These are phyloP conservation scores for Hanseniaspora mollemarum DNA, from an alignment of 805 yeast species.

Conservation along the genomic window DNA sequence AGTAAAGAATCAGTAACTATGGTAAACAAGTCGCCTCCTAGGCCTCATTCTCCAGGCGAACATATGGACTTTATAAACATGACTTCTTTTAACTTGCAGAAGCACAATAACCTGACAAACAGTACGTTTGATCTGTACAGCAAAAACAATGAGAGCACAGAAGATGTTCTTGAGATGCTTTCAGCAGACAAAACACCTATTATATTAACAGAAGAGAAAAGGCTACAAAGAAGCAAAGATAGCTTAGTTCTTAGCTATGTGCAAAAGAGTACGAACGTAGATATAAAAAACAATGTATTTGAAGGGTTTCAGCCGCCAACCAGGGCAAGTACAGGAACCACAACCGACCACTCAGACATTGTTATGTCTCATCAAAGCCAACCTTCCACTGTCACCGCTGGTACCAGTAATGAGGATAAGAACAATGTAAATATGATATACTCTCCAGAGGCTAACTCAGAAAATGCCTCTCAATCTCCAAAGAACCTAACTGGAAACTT, in stretches of 20 bases:
- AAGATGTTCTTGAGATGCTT: not conserved
- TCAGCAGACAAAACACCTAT: constrained; percentile 1
- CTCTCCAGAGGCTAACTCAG: not conserved
- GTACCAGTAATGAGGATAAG: not conserved
- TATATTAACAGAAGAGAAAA: not conserved
- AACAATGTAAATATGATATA: not conserved
- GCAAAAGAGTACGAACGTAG: not conserved
- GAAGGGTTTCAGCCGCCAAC: not conserved
- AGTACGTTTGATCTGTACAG: constrained; percentile 6
- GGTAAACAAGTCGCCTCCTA: constrained; percentile 9
- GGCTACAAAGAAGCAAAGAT: not conserved
- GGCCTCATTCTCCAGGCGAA: constrained; percentile 2
- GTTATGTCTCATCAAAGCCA: constrained; percentile 15
- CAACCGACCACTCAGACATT: constrained; percentile 8
- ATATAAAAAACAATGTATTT: not conserved
- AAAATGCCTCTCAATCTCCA: not conserved
- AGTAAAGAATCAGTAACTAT: not conserved
- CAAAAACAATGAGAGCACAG: not conserved
- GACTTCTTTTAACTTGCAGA: constrained; percentile 7
- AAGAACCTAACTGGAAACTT: not conserved
- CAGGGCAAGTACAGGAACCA: constrained; percentile 1
- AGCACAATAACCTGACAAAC: not conserved
- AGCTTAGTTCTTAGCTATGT: not conserved
- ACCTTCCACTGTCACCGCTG: constrained; percentile 9
- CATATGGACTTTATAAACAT: not conserved